Conservation (phyloP, 2,329 filamentous ascomycete genomes). For the Phaeosphaeriaceae sp. region DNA sequence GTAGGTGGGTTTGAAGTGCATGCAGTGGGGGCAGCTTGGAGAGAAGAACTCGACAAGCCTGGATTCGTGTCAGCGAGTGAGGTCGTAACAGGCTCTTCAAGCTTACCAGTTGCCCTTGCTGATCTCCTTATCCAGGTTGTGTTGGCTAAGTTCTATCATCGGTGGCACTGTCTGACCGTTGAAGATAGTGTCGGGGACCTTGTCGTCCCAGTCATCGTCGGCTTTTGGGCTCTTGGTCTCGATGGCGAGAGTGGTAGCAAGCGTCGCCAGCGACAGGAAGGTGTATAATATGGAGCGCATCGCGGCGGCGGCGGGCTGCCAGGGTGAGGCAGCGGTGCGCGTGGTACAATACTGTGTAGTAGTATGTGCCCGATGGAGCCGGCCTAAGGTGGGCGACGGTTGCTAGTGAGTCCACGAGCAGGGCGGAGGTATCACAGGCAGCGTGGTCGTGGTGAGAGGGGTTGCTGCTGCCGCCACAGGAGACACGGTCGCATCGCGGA, state of each 20-base stretch:
- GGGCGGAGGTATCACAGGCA: constrained; percentile 4
- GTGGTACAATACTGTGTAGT: constrained; percentile 1
- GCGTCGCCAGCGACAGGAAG: constrained; percentile 47
- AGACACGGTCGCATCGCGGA: constrained; percentile 7
- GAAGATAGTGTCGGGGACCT: constrained; percentile 63
- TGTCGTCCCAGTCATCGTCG: constrained; percentile 38
- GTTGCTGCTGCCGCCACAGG: constrained; percentile 13
- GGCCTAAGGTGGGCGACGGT: background rate
- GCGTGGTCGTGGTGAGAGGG: constrained; percentile 12
- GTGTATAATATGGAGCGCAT: constrained; percentile 47
- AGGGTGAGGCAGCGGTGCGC: constrained; percentile 10
- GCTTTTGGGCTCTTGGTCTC: constrained; percentile 16
- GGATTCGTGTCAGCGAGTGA: constrained; percentile 3
- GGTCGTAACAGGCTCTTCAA: background rate
- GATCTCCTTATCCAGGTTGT: constrained; percentile 64
- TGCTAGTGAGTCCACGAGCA: background rate
- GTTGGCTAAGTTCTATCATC: constrained; percentile 65
- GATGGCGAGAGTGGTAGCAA: constrained; percentile 36
- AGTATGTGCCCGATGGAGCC: background rate
- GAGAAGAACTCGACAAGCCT: constrained; percentile 60
- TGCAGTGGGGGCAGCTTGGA: constrained; percentile 72
- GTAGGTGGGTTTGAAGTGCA: constrained; percentile 79
- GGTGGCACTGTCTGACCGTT: constrained; percentile 72
- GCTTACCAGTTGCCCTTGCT: constrained; percentile 72
- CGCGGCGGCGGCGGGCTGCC: constrained; percentile 24